These are phyloP conservation scores for Hyphopichia fennica DNA, from an alignment of 1,139 yeast species.

Conservation along the genomic window DNA sequence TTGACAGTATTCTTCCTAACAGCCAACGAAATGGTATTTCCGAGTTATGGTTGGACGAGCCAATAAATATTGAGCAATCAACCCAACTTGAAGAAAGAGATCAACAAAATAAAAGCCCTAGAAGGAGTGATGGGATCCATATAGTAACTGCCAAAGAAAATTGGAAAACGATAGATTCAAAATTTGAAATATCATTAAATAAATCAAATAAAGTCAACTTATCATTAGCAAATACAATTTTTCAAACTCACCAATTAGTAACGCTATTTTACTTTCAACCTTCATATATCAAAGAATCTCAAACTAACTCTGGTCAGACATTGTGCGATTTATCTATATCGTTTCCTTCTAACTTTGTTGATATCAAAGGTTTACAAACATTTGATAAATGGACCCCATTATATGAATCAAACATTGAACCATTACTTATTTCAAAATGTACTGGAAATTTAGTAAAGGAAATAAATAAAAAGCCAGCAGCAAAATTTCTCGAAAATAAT, in stretches of 20 bases:
- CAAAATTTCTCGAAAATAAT: slow-evolving; percentile 48
- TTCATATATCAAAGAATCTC: slow-evolving; percentile 4
- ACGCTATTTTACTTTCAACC: slow-evolving; percentile 39
- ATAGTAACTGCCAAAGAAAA: slow-evolving; percentile 34
- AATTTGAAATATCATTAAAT: slow-evolving; percentile 21
- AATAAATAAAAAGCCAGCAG: slow-evolving; percentile 50
- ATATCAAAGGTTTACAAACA: slow-evolving; percentile 2
- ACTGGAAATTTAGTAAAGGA: slow-evolving; percentile 54
- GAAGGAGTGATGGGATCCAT: slow-evolving; percentile 35
- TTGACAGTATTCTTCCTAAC: slow-evolving; percentile 43
- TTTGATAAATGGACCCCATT: slow-evolving; percentile 39
- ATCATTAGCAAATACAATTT: slow-evolving; percentile 41
- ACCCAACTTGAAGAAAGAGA: slow-evolving; percentile 23
- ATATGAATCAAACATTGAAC: slow-evolving; percentile 11
- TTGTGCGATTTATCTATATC: slow-evolving; percentile 27
- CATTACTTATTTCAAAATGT: slow-evolving; percentile 40
- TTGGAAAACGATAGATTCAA: slow-evolving; percentile 37
- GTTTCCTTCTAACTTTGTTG: slow-evolving; percentile 18
- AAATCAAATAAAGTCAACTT: slow-evolving; percentile 18
- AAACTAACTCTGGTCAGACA: slow-evolving; percentile 26
- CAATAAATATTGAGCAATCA: slow-evolving; percentile 22
- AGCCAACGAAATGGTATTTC: slow-evolving; percentile 44
- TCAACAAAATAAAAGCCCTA: slow-evolving; percentile 20
- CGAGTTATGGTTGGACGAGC: slow-evolving; percentile 47
- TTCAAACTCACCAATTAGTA: slow-evolving; percentile 34